Evolutionary conservation across 2,329 filamentous ascomycete genomes (phyloP).

Genomic region (Arthroderma uncinatum): DNA sequence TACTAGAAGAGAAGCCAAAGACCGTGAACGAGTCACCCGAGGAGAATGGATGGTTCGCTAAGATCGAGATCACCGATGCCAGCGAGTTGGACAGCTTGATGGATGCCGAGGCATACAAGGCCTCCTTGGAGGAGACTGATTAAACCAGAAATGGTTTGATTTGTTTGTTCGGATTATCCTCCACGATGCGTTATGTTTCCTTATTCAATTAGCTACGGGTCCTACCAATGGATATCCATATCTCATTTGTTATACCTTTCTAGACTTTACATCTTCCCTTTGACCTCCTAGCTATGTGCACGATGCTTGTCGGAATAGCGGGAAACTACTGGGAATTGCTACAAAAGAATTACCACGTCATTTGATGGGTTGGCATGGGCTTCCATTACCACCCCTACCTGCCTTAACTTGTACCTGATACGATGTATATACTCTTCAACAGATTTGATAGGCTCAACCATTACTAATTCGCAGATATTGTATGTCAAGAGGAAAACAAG

Average conservation of each 20-base stretch:
- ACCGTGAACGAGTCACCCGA: slow-evolving; percentile 87
- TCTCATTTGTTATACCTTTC: neutral
- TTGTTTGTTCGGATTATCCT: neutral
- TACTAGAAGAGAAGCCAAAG: slow-evolving; percentile 72
- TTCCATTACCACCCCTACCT: neutral
- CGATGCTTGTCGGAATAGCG: neutral
- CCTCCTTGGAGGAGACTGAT: slow-evolving; percentile 50
- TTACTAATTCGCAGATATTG: neutral
- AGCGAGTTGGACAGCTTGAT: slow-evolving; percentile 66
- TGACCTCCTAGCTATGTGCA: neutral
- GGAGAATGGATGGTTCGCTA: slow-evolving; percentile 84
- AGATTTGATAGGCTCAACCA: neutral
- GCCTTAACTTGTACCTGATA: neutral
- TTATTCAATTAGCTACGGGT: neutral
- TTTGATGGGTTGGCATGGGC: neutral
- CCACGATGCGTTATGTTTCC: neutral
- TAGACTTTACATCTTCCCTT: neutral
- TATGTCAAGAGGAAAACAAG: neutral
- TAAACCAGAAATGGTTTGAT: slow-evolving; percentile 10
- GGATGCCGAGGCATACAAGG: slow-evolving; percentile 65
- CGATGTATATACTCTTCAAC: slow-evolving; percentile 5
- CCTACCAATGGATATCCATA: neutral
- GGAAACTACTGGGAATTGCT: neutral
- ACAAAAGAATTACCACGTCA: neutral
- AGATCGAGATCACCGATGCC: slow-evolving; percentile 62